Base-by-base conservation (phyloP, 805 yeast species). In the Metschnikowia koreensis region DNA sequence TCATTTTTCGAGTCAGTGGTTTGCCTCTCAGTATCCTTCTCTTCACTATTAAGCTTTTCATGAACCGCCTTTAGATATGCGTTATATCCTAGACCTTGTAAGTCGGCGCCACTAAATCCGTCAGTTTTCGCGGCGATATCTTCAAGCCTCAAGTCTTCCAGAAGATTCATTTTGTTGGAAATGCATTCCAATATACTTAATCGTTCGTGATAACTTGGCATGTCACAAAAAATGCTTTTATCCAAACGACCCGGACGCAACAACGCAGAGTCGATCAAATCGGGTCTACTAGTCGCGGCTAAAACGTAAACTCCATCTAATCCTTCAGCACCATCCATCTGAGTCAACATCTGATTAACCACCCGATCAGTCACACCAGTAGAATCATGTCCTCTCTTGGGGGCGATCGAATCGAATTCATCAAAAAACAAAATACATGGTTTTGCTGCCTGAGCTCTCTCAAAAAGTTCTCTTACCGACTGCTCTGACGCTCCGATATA, bases 251-350 rank as follows among this genome's bases (percentile, higher is more conserved):
- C 99, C 0, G 99, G 99, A 68, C 99, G 84, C 52, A 94, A 71
- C 50, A 94, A 76, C 0, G 99, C 99, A 2, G 97, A 86, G 66
- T 94, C 99, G 57, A 94, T 92, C 59, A 94, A 77, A 63, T 94
- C 99, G 0, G 99, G 99, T 61, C 99, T 79, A 60, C 94, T 85
- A 0, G 98, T 94, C 1, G 98, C 99, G 0, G 98, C 98, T 27
- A 94, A 75, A 0, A 94, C 97, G 65, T 94, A 93, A 2, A 94
- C 98, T 3, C 98, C 97, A 61, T 92, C 97, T 29, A 92, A 74
- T 0, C 98, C 97, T 67, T 94, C 98, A 0, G 98, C 98, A 72
- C 99, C 99, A 68, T 94, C 99, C 97, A 94, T 92, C 66, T 94
- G 97, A 0, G 99, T 94, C 61, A 94, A 79, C 82, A 94, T 81